phyloP scores from a whole-genome alignment of 352 stramenopile species.

The Globisporangium cederbergense region DNA sequence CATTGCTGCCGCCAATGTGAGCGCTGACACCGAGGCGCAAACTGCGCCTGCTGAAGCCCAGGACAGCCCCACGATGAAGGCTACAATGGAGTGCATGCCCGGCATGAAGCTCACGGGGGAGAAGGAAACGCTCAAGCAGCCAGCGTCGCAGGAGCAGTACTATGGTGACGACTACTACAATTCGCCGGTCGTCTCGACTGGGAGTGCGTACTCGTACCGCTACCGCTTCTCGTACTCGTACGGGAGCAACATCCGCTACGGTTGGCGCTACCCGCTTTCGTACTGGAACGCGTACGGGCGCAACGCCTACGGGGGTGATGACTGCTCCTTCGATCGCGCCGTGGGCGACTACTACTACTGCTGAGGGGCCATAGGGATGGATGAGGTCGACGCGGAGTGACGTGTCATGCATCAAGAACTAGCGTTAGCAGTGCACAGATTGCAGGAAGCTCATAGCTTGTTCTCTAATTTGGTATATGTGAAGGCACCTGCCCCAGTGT shows the following conservation, averaged over 20 bases:
- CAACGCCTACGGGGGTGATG: constrained; percentile 10
- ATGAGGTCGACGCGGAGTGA: not conserved
- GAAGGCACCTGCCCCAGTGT: not conserved
- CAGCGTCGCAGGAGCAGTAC: not conserved
- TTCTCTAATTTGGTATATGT: not conserved
- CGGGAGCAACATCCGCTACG: constrained; percentile 5
- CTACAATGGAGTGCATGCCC: not conserved
- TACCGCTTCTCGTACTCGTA: constrained; percentile 12
- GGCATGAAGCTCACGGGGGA: constrained; percentile 4
- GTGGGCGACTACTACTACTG: constrained; percentile 8
- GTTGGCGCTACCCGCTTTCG: constrained; percentile 26
- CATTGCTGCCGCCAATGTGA: not conserved
- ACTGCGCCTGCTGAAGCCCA: not conserved
- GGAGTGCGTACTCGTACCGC: constrained; percentile 3
- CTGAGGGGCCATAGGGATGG: not conserved
- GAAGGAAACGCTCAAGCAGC: not conserved
- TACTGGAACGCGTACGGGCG: constrained; percentile 30
- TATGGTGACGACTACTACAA: not conserved
- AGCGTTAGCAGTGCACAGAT: not conserved
- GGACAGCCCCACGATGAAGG: not conserved
- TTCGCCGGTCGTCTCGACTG: not conserved
- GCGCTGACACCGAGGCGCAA: not conserved
- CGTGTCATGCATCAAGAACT: not conserved
- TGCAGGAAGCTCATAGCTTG: not conserved
- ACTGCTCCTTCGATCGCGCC: not conserved